These are phyloP conservation scores for Blastobotrys serpentis DNA, from an alignment of 1,139 yeast genomes.

Conservation along the genomic window DNA sequence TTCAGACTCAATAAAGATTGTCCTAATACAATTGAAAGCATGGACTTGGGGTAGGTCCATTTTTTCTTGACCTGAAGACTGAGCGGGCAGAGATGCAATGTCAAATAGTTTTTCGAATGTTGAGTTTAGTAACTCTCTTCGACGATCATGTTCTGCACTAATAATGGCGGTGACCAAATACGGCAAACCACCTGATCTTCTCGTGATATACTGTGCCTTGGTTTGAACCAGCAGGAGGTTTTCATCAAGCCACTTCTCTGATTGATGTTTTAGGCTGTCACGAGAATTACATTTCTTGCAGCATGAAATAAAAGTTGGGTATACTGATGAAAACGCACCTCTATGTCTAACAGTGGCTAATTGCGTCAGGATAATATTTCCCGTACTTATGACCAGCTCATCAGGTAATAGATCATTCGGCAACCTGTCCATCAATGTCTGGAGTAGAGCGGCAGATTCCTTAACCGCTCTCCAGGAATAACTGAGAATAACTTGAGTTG, in stretches of 20 bases:
- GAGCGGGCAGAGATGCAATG: slow-evolving; percentile 52
- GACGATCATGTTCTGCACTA: slow-evolving; percentile 48
- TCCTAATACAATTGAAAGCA: slow-evolving; percentile 81
- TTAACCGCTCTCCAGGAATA: slow-evolving; percentile 86
- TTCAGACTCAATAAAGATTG: slow-evolving; percentile 67
- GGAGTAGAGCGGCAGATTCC: slow-evolving; percentile 62
- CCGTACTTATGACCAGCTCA: slow-evolving; percentile 42
- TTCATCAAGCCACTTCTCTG: slow-evolving; percentile 55
- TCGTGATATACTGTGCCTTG: slow-evolving; percentile 67
- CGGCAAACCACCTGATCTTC: slow-evolving; percentile 93
- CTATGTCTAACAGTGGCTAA: slow-evolving; percentile 75
- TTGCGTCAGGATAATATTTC: slow-evolving; percentile 61
- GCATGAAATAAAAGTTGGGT: slow-evolving; percentile 70
- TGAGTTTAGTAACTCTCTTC: slow-evolving; percentile 41
- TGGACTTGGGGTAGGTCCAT: slow-evolving; percentile 88
- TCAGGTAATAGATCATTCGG: slow-evolving; percentile 30
- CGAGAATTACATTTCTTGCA: slow-evolving; percentile 51
- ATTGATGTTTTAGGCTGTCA: slow-evolving; percentile 39
- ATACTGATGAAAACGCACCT: slow-evolving; percentile 87
- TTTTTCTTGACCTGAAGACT: slow-evolving; percentile 49
- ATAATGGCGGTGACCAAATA: slow-evolving; percentile 70
- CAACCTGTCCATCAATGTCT: slow-evolving; percentile 41
- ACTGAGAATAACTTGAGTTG: slow-evolving; percentile 62
- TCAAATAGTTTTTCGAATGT: slow-evolving; percentile 54
- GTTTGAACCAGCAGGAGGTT: slow-evolving; percentile 54